Base-by-base conservation (phyloP, 805 yeast genomes). In the Teunomyces gatunensis region DNA sequence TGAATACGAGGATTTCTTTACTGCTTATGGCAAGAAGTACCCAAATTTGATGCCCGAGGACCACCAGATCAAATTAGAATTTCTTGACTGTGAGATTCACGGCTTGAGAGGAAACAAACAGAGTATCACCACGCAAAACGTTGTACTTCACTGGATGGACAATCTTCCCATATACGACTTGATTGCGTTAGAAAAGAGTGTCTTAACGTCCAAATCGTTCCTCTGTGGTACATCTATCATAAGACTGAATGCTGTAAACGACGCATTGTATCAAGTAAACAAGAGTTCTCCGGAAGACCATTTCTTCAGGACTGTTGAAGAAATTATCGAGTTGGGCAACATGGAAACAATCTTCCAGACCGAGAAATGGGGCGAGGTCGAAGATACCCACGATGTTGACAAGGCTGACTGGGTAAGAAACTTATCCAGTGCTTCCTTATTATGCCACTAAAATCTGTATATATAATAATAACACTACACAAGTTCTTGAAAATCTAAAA, bases 311-410 rank as follows among this genome's bases (percentile, higher is more conserved):
- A 54, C 81, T 2, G 68, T 87, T 13, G 90, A 85, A 46, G 87
- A 89, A 51, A 76, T 92, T 34, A 85, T 91, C 1, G 81, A 81
- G 57, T 79, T 86, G 48, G 90, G 90, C 7, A 84, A 86, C 47
- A 73, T 94, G 57, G 99, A 94, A 61, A 84, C 84, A 11, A 82
- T 85, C 29, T 80, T 80, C 67, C 99, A 94, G 68, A 87, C 96
- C 30, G 83, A 81, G 18, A 79, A 84, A 60, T 94, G 99, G 99
- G 99, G 99, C 28, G 97, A 92, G 67, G 98, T 92, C 20, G 98
- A 94, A 69, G 99, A 94, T 61, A 89, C 98, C 2, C 99, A 94
- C 63, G 99, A 94, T 64, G 97, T 94, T n/a, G 96, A 89, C 59
- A 85, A 86, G 65, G 96, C 84, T 34, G 97, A 94, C 57, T 77